Conservation (phyloP, 2,329 filamentous ascomycete genomes). For the Fonsecaea pedrosoi region DNA sequence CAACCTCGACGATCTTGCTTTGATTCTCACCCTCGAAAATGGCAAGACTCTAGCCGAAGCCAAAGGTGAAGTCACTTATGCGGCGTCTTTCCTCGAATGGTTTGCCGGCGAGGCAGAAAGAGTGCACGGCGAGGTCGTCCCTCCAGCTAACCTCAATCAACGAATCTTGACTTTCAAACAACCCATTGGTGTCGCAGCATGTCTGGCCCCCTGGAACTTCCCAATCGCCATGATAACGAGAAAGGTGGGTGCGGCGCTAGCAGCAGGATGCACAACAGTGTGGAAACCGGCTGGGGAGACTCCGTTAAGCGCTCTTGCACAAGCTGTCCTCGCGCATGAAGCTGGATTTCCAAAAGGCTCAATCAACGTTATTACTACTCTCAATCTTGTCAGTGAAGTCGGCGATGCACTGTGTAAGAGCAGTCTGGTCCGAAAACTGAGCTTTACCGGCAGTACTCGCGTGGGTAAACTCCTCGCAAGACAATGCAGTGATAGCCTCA, state of each 20-base stretch:
- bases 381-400: conserved; percentile 78
- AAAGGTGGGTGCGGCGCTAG: conserved; percentile 47
- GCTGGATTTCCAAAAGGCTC: conserved; percentile 47
- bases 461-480: conserved; percentile 46
- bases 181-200: conserved; percentile 80
- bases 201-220: conserved; percentile 92
- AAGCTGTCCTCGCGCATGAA: conserved; percentile 44
- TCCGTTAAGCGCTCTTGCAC: conserved; percentile 45
- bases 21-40: conserved; percentile 65
- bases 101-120: conserved; percentile 60
- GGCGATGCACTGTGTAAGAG: conserved; percentile 56
- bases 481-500: conserved; percentile 47
- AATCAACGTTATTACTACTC: conserved; percentile 53
- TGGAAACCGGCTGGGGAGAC: conserved; percentile 49
- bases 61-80: conserved; percentile 57
- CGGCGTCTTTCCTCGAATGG: conserved; percentile 59
- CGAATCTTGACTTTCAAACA: conserved; percentile 80
- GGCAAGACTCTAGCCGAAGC: conserved; percentile 64
- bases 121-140: conserved; percentile 60
- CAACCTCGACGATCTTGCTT: conserved; percentile 64
- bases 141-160: conserved; percentile 71
- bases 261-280: conserved; percentile 50
- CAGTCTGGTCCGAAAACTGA: conserved; percentile 42
- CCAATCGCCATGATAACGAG: conserved; percentile 72
- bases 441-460: conserved; percentile 46